Base-by-base conservation (phyloP, 306 rosid species). In the Carpinus viminea region DNA sequence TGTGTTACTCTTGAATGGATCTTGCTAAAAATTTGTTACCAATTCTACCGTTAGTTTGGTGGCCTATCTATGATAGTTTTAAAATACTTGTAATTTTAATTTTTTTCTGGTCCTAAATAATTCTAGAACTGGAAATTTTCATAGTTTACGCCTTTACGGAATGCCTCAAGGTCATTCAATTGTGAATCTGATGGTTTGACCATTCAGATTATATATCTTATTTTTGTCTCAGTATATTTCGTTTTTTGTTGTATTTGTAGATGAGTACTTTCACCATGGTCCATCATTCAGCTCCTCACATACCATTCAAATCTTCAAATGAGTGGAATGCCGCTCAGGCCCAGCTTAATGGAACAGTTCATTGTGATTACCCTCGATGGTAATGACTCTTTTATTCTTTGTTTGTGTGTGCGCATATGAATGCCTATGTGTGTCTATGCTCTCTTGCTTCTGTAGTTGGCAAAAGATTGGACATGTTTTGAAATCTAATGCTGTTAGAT, bases 181-280 rank as follows among this genome's bases (percentile, higher is more conserved):
- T 70, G 71, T 76, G 52, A 52, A 60, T 31, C 16, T 50, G 38
- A 61, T 75, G 53, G 48, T 54, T 34, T 48, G 74, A 28, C 26
- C 17, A 24, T 64, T 45, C 8, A 45, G 55, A 75, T 53, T 66
- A 66, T 50, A 48, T 38, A 62, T 18, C 41, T 68, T 61, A 20
- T n/a, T 6, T 16, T 41, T 78, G 76, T 77, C 81, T 81, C 83
- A 86, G 70, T 64, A 66, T 55, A 73, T 75, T 38, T 72, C 38
- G 4, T 79, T 86, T 81, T 78, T 24, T 5, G 20, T 74, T 75
- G 50, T 54, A 38, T 43, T 65, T 51, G 47, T 78, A 95, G 99
- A 95, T 95, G 98, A 95, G 98, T 80, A 91, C 96, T 77, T 95
- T 95, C 92, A 95, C 98, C 74, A 93, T 95, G 99, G 99, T 95